These are phyloP conservation scores for Xerocomus nothofagi DNA, from an alignment of 1,284 basidiomycete species.

Conservation along the genomic window DNA sequence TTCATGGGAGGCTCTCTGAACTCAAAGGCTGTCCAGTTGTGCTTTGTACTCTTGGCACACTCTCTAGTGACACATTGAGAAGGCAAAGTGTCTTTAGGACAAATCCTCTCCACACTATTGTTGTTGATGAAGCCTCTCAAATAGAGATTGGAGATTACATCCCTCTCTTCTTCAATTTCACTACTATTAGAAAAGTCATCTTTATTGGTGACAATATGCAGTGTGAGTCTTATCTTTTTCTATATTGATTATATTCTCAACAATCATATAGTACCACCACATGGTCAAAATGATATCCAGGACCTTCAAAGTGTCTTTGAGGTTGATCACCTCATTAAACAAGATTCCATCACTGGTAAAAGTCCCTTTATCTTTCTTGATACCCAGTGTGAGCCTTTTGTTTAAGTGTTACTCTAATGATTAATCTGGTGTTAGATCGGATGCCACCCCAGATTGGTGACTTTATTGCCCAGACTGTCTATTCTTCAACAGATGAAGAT, in stretches of 20 bases:
- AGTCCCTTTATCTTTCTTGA: constrained; percentile 47
- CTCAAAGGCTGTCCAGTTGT: constrained; percentile 29
- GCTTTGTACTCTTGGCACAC: constrained; percentile 68
- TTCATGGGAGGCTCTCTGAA: constrained; percentile 27
- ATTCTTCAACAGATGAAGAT: constrained; percentile 42
- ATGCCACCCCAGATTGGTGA: constrained; percentile 77
- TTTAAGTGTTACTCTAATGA: not conserved
- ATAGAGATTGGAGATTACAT: constrained; percentile 47
- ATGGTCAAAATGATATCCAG: constrained; percentile 53
- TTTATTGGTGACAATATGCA: constrained; percentile 53
- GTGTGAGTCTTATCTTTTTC: constrained; percentile 31
- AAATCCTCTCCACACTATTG: constrained; percentile 38
- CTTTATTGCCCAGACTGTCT: constrained; percentile 66
- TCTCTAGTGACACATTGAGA: constrained; percentile 47
- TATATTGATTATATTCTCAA: not conserved
- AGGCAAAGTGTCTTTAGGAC: constrained; percentile 27
- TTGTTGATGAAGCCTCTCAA: constrained; percentile 52
- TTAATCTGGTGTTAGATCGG: constrained; percentile 48
- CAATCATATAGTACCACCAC: constrained; percentile 49
- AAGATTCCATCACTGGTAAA: constrained; percentile 24
- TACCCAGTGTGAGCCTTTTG: constrained; percentile 51
- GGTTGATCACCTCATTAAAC: constrained; percentile 41
- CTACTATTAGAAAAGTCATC: constrained; percentile 28
- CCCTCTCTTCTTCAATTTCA: constrained; percentile 34
- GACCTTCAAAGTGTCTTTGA: constrained; percentile 62